phyloP scores from a whole-genome alignment of 805 yeast genomes.

The Ogataea degrootiae region DNA sequence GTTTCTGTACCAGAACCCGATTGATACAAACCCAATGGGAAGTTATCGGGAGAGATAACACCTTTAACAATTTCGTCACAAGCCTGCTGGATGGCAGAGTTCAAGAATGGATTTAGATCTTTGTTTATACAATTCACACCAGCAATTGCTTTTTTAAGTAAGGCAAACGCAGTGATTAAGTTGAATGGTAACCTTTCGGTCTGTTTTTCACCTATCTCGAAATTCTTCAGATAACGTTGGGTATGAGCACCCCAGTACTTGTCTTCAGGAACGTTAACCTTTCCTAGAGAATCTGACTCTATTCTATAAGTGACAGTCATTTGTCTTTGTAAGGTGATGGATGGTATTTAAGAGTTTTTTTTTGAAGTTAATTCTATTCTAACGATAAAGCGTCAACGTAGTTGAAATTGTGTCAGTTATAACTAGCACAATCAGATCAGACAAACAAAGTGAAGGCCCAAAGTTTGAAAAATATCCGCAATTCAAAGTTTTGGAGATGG shows the following conservation, averaged over 20 bases:
- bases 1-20: slow-evolving; percentile 98
- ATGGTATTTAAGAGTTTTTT: too few relatives aligned
- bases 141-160: slow-evolving; percentile 90
- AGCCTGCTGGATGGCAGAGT: slow-evolving; percentile 82
- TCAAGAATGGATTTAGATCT: slow-evolving; percentile 71
- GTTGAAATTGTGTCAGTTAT: too few relatives aligned
- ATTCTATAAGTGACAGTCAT: slow-evolving; percentile 38
- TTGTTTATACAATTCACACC: slow-evolving; percentile 81
- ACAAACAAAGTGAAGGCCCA: too few relatives aligned
- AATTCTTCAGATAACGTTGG: slow-evolving; percentile 86
- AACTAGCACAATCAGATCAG: too few relatives aligned
- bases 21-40: slow-evolving; percentile 96
- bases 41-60: slow-evolving; percentile 72
- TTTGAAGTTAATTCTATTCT: too few relatives aligned
- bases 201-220: slow-evolving; percentile 84
- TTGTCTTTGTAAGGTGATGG: too few relatives aligned
- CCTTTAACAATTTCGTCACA: slow-evolving; percentile 92
- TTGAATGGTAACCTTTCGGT: slow-evolving; percentile 89
- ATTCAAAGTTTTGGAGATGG: too few relatives aligned
- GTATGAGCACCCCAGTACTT: slow-evolving; percentile 98
- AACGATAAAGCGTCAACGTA: too few relatives aligned
- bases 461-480: too few relatives aligned
- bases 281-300: slow-evolving; percentile 94
- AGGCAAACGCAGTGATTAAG: slow-evolving; percentile 82
- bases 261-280: slow-evolving; percentile 65